These are phyloP conservation scores for Angophora floribunda DNA, from an alignment of 345 rosid species.

Conservation along the genomic window DNA sequence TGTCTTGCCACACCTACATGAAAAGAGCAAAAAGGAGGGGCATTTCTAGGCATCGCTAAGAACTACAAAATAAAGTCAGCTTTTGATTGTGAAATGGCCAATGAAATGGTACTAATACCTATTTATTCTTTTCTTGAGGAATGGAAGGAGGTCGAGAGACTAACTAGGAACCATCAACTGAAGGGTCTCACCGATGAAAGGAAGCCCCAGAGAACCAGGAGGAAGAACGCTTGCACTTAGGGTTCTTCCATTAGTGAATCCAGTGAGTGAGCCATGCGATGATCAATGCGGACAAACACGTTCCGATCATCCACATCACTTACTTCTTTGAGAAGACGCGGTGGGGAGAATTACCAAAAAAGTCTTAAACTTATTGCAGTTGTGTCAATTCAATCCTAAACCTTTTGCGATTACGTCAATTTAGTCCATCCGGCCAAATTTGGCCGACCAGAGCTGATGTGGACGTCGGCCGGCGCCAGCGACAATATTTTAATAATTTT, in stretches of 20 bases:
- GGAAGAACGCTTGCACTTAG: constrained; percentile 12
- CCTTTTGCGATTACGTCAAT: too few relatives aligned
- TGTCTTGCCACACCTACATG: constrained; percentile 6
- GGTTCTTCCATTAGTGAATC: constrained; percentile 15
- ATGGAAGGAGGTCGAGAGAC: constrained; percentile 16
- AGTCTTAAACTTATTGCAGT: too few relatives aligned
- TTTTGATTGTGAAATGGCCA: too few relatives aligned
- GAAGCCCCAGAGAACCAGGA: constrained; percentile 24
- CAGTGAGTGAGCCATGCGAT: not conserved
- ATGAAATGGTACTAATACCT: not conserved
- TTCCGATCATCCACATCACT: not conserved
- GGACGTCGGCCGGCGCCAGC: too few relatives aligned
- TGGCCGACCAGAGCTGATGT: too few relatives aligned
- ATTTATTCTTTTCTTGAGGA: constrained; percentile 9
- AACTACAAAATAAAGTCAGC: not conserved
- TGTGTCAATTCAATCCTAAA: too few relatives aligned
- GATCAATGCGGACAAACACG: not conserved
- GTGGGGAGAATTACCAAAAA: too few relatives aligned
- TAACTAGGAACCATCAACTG: constrained; percentile 9
- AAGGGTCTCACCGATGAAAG: constrained; percentile 23
- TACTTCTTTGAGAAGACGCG: not conserved
- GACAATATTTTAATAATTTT: too few relatives aligned
- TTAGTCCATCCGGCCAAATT: too few relatives aligned
- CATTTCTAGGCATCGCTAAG: not conserved
- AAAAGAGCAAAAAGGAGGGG: not conserved